Percentiles rank a stretch among this genome's conserved stretches.
Conservation (phyloP, 2,329 filamentous ascomycete genomes). For the Rasamsonia emersonii region DNA sequence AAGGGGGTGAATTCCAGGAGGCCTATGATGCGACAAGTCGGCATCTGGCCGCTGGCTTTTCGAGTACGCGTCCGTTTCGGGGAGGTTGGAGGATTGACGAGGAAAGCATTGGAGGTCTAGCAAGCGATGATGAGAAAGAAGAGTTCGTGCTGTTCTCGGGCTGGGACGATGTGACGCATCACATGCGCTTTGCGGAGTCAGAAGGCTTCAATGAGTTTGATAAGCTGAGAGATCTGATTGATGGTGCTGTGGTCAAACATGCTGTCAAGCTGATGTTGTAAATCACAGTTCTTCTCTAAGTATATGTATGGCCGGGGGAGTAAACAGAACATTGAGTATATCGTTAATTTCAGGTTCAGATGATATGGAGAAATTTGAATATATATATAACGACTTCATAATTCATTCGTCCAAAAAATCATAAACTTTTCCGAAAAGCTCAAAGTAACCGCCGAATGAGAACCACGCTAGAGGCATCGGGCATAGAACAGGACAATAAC, state of each 20-base stretch:
- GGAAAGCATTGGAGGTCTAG: slow-evolving; percentile 8
- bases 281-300: too few relatives aligned
- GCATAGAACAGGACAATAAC: too few relatives aligned
- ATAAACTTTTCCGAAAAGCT: too few relatives aligned
- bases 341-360: too few relatives aligned
- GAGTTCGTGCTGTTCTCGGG: slow-evolving; percentile 37
- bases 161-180: slow-evolving; percentile 29
- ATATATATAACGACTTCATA: too few relatives aligned
- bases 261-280: too few relatives aligned
- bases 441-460: too few relatives aligned
- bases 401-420: too few relatives aligned
- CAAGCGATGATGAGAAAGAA: slow-evolving; percentile 18
- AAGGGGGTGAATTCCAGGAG: slow-evolving; percentile 18
- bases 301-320: too few relatives aligned
- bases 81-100: slow-evolving; percentile 35
- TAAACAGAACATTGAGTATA: too few relatives aligned
- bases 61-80: slow-evolving; percentile 20
- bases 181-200: slow-evolving; percentile 24
- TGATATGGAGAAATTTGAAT: too few relatives aligned
- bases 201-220: slow-evolving; percentile 22
- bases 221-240: slow-evolving; percentile 15
- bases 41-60: slow-evolving; percentile 17
- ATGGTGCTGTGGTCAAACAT: slow-evolving; percentile 21
- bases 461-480: too few relatives aligned
- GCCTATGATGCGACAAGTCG: slow-evolving; percentile 17